Base-by-base conservation (phyloP, 1,284 basidiomycete genomes). In the Leccinum pseudoinsigne region DNA sequence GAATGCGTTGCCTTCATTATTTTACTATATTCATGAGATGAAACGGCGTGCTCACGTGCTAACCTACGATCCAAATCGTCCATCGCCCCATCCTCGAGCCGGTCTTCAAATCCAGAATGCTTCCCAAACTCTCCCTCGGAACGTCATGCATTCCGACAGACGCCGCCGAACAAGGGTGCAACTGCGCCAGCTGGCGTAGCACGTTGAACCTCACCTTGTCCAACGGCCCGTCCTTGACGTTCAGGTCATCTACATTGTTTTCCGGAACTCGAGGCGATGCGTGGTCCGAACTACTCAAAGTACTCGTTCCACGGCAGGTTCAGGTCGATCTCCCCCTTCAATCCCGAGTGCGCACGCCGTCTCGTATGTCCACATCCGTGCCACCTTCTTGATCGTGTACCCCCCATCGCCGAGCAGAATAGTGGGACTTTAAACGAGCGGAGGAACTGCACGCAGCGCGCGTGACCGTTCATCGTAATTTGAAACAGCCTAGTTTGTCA, bases 261-360 rank as follows among this genome's bases (percentile, higher is more conserved):
- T 84, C 84, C 10, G 89, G 84, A 4, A 99, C 96, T 98, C 95
- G 34, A 99, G 83, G 68, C 96, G 86, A 79, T 97, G 98, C 95
- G 84, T 11, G 97, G 97, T 0, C 96, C 97, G 76, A 96, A 99
- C 88, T 96, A 99, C 76, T 98, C 96, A 74, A 98, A 94, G 77
- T 31, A 31, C 8, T 31, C 28, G 28, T 31, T 31, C 28, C 28
- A 31, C 28, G 28, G 28, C 28, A 31, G 28, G 28, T 31, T 31
- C 28, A 31, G 28, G 28, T 31, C 28, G 28, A 31, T 31, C 28
- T 31, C 28, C 28, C 28, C 86, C 77, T 72, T 95, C 90, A 55
- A 94, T 84, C 2, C 94, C 95, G 16, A 97, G 85, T 38, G 95
- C 92, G 71, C 97, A 91, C 0, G 95, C 96, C 0, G 97, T 99